Percentiles rank a stretch among this genome's conserved stretches.
phyloP scores from a whole-genome alignment of 176 grass and related monocot species.

The Saccharum officinarum region DNA sequence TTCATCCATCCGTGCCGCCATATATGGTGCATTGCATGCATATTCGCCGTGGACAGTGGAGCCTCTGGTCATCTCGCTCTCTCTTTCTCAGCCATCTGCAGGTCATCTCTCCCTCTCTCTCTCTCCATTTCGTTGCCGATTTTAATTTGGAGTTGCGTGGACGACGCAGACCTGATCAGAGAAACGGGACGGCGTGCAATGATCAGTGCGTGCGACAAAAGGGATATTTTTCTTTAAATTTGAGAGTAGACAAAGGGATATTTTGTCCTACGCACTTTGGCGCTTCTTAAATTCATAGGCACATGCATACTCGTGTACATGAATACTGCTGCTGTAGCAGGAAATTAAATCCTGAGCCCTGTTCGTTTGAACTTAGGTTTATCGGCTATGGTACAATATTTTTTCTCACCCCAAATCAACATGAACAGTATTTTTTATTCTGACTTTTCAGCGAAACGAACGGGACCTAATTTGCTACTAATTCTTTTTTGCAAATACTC shows the following conservation, averaged over 20 bases:
- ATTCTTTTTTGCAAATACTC: too few species aligned
- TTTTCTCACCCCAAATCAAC: too few species aligned
- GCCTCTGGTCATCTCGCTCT: not conserved
- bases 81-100: conserved; percentile 7
- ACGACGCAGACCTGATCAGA: not conserved
- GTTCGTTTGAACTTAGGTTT: too few species aligned
- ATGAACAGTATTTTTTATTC: too few species aligned
- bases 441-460: too few species aligned
- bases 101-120: conserved; percentile 1
- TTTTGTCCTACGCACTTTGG: conserved; percentile 16
- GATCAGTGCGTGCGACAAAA: conserved; percentile 5
- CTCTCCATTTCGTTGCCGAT: not conserved
- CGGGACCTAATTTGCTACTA: too few species aligned
- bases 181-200: not conserved
- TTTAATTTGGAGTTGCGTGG: not conserved
- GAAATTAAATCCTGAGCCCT: too few species aligned
- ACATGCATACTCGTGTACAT: not conserved
- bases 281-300: not conserved
- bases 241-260: conserved; percentile 7
- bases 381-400: too few species aligned
- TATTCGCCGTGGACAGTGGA: not conserved
- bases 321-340: too few species aligned
- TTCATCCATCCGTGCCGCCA: conserved; percentile 13
- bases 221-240: conserved; percentile 10
- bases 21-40: not conserved